phyloP scores from a whole-genome alignment of 2,329 filamentous ascomycete species.

The Exophiala alcalophila region DNA sequence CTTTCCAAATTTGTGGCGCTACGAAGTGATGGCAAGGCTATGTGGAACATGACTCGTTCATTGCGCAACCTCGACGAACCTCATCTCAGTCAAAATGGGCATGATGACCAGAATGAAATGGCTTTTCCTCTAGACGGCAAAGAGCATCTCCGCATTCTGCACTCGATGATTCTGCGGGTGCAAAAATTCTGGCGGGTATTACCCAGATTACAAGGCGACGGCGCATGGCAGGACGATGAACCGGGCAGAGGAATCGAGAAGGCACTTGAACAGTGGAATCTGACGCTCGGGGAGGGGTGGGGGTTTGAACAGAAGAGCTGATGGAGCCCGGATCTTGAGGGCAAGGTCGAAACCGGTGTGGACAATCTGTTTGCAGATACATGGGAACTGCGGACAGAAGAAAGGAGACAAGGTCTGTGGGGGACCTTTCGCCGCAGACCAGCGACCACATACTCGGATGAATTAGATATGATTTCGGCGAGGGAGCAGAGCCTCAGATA shows the following conservation, averaged over 20 bases:
- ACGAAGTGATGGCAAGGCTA: slow-evolving; percentile 66
- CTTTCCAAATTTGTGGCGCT: slow-evolving; percentile 65
- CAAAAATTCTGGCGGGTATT: slow-evolving; percentile 48
- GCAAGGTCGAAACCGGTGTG: slow-evolving; percentile 2
- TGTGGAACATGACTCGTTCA: slow-evolving; percentile 41
- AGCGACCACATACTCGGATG: too few species aligned
- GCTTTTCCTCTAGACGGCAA: slow-evolving; percentile 38
- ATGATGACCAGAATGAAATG: background rate
- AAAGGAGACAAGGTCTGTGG: too few species aligned
- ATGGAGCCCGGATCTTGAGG: background rate
- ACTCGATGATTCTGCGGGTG: slow-evolving; percentile 70
- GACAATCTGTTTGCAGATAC: too few species aligned
- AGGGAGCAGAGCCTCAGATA: too few species aligned
- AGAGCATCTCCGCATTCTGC: slow-evolving; percentile 77
- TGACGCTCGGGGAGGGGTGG: slow-evolving; percentile 22
- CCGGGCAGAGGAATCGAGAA: slow-evolving; percentile 23
- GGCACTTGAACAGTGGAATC: slow-evolving; percentile 23
- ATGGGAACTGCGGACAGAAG: too few species aligned
- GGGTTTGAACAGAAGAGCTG: slow-evolving; percentile 6
- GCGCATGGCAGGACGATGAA: slow-evolving; percentile 27
- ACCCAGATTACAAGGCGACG: slow-evolving; percentile 23
- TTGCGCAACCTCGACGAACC: background rate
- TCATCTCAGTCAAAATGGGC: background rate
- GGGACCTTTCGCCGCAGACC: too few species aligned
- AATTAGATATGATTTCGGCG: too few species aligned